phyloP scores from a whole-genome alignment of 176 grass and related monocot genomes.

The Zoysia pacifica region DNA sequence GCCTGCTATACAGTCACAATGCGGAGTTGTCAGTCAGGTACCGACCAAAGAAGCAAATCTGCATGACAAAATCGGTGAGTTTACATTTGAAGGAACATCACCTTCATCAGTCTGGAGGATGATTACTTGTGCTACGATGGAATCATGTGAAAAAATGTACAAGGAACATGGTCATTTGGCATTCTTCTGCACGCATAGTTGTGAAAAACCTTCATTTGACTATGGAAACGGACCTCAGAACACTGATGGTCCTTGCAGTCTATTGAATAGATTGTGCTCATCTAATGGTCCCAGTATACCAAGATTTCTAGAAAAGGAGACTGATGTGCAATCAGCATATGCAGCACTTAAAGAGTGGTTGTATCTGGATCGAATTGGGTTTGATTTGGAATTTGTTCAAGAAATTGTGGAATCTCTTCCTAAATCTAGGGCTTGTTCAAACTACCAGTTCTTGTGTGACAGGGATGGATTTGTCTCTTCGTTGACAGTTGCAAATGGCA shows the following conservation, averaged over 20 bases:
- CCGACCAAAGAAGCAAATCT: constrained; percentile 41
- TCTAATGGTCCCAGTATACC: constrained; percentile 52
- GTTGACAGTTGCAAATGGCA: constrained; percentile 77
- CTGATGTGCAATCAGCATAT: constrained; percentile 66
- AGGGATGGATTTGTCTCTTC: constrained; percentile 62
- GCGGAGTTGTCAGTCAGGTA: constrained; percentile 27
- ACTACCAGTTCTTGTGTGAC: constrained; percentile 73
- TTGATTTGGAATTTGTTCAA: constrained; percentile 89
- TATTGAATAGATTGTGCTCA: constrained; percentile 74
- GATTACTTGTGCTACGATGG: constrained; percentile 68
- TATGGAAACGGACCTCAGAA: constrained; percentile 48
- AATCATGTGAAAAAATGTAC: constrained; percentile 79
- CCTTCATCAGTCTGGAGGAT: constrained; percentile 77
- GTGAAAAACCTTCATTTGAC: constrained; percentile 41
- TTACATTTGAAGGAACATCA: constrained; percentile 79
- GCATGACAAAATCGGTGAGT: constrained; percentile 82
- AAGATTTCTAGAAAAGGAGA: constrained; percentile 55
- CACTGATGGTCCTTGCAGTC: constrained; percentile 38
- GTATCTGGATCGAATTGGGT: constrained; percentile 75
- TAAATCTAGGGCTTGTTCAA: constrained; percentile 60
- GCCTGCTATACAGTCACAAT: constrained; percentile 24
- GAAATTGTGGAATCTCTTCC: constrained; percentile 95
- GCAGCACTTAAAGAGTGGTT: constrained; percentile 77
- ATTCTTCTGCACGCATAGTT: constrained; percentile 62
- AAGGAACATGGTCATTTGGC: constrained; percentile 69